phyloP scores from a whole-genome alignment of 2,329 filamentous ascomycete genomes.

The Sodiomyces alkalinus region DNA sequence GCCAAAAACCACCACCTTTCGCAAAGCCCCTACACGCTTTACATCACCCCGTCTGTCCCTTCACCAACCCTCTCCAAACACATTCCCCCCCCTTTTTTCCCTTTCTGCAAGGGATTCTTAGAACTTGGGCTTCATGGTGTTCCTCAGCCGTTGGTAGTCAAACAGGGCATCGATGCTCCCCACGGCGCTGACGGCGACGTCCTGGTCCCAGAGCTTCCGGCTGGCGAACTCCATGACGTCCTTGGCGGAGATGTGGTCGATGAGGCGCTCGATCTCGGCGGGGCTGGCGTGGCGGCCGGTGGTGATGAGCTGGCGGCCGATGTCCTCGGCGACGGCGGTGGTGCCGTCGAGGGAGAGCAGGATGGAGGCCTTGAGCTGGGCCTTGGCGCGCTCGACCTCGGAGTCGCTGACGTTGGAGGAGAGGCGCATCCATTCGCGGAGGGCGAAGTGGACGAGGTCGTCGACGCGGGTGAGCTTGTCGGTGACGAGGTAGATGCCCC shows the following conservation, averaged over 20 bases:
- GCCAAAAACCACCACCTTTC: constrained; percentile 9
- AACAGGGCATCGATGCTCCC: constrained; percentile 79
- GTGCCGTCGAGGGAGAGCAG: constrained; percentile 95
- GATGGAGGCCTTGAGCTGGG: constrained; percentile 96
- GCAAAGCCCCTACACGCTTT: constrained; percentile 15
- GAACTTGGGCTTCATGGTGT: constrained; percentile 76
- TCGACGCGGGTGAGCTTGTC: constrained; percentile 80
- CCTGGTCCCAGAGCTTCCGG: constrained; percentile 93
- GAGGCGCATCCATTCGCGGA: constrained; percentile 95
- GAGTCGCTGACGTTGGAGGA: constrained; percentile 75
- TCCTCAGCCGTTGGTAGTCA: constrained; percentile 65
- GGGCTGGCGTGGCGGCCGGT: constrained; percentile 85
- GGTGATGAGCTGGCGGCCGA: constrained; percentile 95
- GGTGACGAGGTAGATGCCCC: constrained; percentile 97
- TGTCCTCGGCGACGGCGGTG: constrained; percentile 93
- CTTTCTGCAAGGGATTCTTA: constrained; percentile 16
- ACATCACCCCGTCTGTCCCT: constrained; percentile 8
- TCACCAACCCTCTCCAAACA: background rate
- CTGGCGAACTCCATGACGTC: constrained; percentile 95
- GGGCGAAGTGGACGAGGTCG: constrained; percentile 94
- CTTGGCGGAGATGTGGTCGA: constrained; percentile 82
- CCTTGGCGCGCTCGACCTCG: constrained; percentile 96
- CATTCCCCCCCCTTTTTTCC: background rate
- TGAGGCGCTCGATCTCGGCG: constrained; percentile 85
- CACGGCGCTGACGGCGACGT: constrained; percentile 85